Evolutionary conservation across 2,329 filamentous ascomycete species (phyloP).

Genomic region (Ambrosiella xylebori): DNA sequence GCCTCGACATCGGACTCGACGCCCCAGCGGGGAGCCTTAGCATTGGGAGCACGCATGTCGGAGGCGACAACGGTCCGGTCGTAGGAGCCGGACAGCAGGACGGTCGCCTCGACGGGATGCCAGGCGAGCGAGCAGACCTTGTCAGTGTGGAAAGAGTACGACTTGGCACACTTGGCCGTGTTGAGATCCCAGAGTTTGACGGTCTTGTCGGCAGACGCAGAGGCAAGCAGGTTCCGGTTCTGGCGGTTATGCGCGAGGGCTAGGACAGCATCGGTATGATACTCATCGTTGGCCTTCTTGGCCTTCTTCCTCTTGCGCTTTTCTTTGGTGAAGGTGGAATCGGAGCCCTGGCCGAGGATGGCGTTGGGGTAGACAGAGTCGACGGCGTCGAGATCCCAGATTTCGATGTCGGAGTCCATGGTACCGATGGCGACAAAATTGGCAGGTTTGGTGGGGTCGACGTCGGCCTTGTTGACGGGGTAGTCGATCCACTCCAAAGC

Average conservation of each 20-base stretch:
- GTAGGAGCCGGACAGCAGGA: constrained; percentile 84
- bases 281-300: constrained; percentile 74
- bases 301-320: constrained; percentile 81
- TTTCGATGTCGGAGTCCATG: constrained; percentile 95
- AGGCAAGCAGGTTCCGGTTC: constrained; percentile 86
- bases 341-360: constrained; percentile 62
- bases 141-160: constrained; percentile 88
- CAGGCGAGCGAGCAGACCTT: constrained; percentile 94
- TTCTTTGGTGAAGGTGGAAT: constrained; percentile 38
- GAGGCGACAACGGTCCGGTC: constrained; percentile 87
- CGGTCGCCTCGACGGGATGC: constrained; percentile 74
- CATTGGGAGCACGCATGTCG: constrained; percentile 86
- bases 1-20: constrained; percentile 93
- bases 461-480: constrained; percentile 55
- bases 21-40: constrained; percentile 68
- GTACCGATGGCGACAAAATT: constrained; percentile 94
- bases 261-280: constrained; percentile 87
- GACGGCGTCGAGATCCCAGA: constrained; percentile 92
- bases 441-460: constrained; percentile 48
- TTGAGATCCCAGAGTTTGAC: constrained; percentile 96
- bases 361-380: constrained; percentile 98
- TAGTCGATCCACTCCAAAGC: constrained; percentile 92
- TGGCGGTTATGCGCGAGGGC: constrained; percentile 82
- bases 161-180: constrained; percentile 84
- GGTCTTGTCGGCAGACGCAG: constrained; percentile 88